Evolutionary conservation across 1,284 basidiomycete species (phyloP).

Genomic region (Vanrija sp.): DNA sequence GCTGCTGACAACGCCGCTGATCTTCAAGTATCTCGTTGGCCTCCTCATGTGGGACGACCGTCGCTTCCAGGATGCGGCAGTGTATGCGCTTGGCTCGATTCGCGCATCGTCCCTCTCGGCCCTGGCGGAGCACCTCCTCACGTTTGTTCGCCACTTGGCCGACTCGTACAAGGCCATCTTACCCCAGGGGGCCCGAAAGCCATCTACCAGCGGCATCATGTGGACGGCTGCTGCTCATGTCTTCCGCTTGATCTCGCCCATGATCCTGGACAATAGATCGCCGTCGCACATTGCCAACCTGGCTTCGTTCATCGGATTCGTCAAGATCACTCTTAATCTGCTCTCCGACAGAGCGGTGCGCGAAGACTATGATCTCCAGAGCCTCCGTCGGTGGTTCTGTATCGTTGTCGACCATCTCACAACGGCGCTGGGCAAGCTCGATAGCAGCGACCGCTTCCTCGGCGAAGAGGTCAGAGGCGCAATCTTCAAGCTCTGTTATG

Average conservation of each 20-base stretch:
- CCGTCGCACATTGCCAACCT: conserved; percentile 64
- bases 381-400: conserved; percentile 82
- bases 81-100: conserved; percentile 81
- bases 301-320: conserved; percentile 76
- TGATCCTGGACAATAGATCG: conserved; percentile 67
- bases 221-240: conserved; percentile 88
- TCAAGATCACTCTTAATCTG: conserved; percentile 74
- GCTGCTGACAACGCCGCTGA: conserved; percentile 58
- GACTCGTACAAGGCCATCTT: conserved; percentile 48
- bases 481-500: conserved; percentile 81
- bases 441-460: conserved; percentile 70
- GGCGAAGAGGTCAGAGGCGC: conserved; percentile 70
- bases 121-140: conserved; percentile 76
- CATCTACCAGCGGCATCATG: conserved; percentile 70
- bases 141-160: conserved; percentile 68
- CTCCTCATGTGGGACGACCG: conserved; percentile 82
- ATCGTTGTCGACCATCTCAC: conserved; percentile 82
- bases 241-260: conserved; percentile 76
- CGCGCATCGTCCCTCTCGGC: conserved; percentile 71
- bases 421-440: conserved; percentile 66
- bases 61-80: conserved; percentile 77
- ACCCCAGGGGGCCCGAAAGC: conserved; percentile 47
- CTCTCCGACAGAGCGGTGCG: conserved; percentile 67
- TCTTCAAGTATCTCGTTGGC: conserved; percentile 81
- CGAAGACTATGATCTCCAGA: conserved; percentile 74